Evolutionary conservation across 2,329 filamentous ascomycete genomes (phyloP).

Genomic region (Teratosphaeria destructans): DNA sequence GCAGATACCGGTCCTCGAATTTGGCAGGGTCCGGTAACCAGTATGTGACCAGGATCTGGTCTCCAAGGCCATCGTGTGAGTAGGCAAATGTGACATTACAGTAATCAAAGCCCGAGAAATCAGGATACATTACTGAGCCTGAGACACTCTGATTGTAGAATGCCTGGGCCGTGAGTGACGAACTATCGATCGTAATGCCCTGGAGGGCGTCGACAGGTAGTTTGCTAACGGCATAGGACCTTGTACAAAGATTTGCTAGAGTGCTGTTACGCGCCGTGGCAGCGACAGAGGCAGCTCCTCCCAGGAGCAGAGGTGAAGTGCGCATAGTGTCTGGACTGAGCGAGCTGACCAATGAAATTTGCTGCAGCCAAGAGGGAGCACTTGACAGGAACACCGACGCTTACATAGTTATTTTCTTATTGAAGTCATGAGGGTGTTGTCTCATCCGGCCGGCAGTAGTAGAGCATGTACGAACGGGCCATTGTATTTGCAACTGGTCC

Average conservation of each 20-base stretch:
- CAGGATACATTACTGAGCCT: slow-evolving; percentile 20
- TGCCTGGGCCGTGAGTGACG: slow-evolving; percentile 28
- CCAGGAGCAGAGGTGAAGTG: neutral
- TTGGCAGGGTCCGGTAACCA: slow-evolving; percentile 34
- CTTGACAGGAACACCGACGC: neutral
- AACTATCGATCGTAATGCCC: slow-evolving; percentile 30
- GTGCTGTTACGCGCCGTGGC: neutral
- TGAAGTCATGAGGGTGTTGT: neutral
- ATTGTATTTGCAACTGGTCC: neutral
- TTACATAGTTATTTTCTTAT: neutral
- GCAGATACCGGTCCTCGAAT: slow-evolving; percentile 38
- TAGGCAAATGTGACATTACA: slow-evolving; percentile 39
- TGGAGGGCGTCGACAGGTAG: neutral
- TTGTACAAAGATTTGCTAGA: neutral
- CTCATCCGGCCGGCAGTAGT: neutral
- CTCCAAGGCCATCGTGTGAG: slow-evolving; percentile 31
- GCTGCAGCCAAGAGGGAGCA: neutral
- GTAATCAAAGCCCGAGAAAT: slow-evolving; percentile 26
- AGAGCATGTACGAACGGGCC: neutral
- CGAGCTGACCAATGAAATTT: neutral
- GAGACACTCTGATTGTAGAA: slow-evolving; percentile 26
- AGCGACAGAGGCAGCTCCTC: neutral
- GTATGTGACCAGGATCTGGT: slow-evolving; percentile 28
- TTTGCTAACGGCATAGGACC: neutral
- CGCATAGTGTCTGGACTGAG: neutral